Evolutionary conservation across 1,139 yeast species (phyloP), one percentile per base, ranked within the genome.

Genomic region (Debaryomycetaceae sp.): DNA sequence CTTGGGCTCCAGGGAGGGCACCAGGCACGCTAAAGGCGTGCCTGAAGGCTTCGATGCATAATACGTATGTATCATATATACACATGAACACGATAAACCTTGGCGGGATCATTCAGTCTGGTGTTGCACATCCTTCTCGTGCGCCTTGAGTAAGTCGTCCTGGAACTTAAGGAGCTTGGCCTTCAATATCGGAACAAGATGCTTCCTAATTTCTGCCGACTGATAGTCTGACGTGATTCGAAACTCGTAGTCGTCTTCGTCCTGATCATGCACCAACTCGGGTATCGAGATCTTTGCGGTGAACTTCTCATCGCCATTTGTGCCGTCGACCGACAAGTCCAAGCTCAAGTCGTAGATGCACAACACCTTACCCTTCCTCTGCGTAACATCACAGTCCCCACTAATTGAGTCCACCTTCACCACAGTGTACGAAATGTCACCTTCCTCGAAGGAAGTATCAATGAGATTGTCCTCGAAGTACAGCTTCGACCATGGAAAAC

Each of bases 361-460:
- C 47, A 77, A 72, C 11, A 79, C 85, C 54, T 78, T 80, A 8
- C 89, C 91, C 57, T 83, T 83, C 60, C 91, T 72, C 54, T 83
- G 91, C 17, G 85, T 78, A 10, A 83, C 89, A 44, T 81, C 84
- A 46, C 91, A 81, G 52, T 83, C 91, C 14, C 93, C 93, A 10
- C 70, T 52, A 11, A 81, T 63, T 3, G 74, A 58, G 23, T 62
- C 64, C 8, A 77, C 51, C 0, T 56, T 46, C 4, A 60, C 53
- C 25, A 78, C 55, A 7, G 49, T 44, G 32, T 71, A 49, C 18
- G 46, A 51, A 37, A 58, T 54, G 3, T 49, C 56, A 8, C 61
- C 71, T 25, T 55, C 46, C 23, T 59, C 62, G 23, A 55, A 48
- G 17, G 53, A 39, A 21, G 72, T 55, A 33, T 61, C 49, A 8